Percentiles rank a stretch among this genome's conserved stretches.
Evolutionary conservation across 2,329 filamentous ascomycete species (phyloP).

Genomic region (Colletotrichum gigasporum): DNA sequence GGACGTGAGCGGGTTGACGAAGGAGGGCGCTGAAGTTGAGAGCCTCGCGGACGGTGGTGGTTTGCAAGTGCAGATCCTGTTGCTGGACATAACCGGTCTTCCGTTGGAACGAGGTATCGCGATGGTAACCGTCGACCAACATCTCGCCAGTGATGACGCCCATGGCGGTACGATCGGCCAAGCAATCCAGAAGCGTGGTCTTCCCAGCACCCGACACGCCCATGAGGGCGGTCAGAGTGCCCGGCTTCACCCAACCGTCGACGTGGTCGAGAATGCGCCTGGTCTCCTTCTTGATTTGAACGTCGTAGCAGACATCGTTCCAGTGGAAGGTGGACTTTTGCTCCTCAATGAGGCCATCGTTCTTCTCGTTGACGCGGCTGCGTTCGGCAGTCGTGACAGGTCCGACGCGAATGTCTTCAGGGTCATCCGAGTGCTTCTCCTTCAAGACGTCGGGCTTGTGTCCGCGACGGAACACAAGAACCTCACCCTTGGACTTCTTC

Average conservation of each 20-base stretch:
- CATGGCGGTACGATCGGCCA: constrained; percentile 88
- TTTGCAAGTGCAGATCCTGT: constrained; percentile 88
- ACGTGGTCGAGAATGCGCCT: constrained; percentile 85
- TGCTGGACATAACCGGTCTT: constrained; percentile 94
- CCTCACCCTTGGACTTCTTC: constrained; percentile 79
- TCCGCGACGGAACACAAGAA: constrained; percentile 79
- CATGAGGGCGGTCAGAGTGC: constrained; percentile 90
- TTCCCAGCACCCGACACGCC: constrained; percentile 94
- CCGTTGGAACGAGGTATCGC: constrained; percentile 86
- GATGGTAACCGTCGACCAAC: constrained; percentile 70
- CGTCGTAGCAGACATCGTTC: constrained; percentile 81
- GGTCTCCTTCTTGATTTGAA: constrained; percentile 80
- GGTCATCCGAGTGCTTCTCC: constrained; percentile 71
- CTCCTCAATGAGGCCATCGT: constrained; percentile 52
- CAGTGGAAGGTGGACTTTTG: constrained; percentile 87
- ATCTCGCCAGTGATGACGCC: constrained; percentile 89
- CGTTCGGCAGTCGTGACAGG: constrained; percentile 57
- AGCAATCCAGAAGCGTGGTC: constrained; percentile 86
- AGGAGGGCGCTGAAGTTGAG: constrained; percentile 87
- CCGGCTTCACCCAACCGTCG: constrained; percentile 93
- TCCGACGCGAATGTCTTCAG: constrained; percentile 61
- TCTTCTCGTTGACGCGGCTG: constrained; percentile 47
- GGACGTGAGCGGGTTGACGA: constrained; percentile 80
- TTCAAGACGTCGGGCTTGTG: constrained; percentile 66
- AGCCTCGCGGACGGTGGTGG: constrained; percentile 87